Evolutionary conservation across 306 rosid genomes (phyloP).

Genomic region (Cicer judaicum): DNA sequence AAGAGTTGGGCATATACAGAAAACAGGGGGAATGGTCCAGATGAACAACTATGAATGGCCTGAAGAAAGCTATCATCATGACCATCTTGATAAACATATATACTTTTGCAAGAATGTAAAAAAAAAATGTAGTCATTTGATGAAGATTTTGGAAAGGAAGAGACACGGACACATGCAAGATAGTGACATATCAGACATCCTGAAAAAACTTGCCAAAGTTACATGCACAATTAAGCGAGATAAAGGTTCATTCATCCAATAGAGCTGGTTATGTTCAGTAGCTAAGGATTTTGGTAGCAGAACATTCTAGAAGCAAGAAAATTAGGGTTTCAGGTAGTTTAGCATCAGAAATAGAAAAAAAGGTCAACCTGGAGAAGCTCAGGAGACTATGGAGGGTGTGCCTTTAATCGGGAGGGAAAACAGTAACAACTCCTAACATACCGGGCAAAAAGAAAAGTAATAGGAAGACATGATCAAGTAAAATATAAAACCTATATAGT

Average conservation of each 20-base stretch:
- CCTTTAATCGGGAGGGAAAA: conserved; percentile 28
- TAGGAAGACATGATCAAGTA: neutral
- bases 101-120: neutral
- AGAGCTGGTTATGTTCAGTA: conserved; percentile 7
- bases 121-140: neutral
- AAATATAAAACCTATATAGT: conserved; percentile 15
- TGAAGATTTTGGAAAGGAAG: conserved; percentile 7
- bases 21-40: neutral
- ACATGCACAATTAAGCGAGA: conserved; percentile 12
- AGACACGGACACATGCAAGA: neutral
- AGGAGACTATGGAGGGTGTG: neutral
- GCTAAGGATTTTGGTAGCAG: neutral
- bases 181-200: neutral
- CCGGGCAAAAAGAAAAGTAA: neutral
- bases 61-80: neutral
- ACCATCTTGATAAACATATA: neutral
- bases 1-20: neutral
- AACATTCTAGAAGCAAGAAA: neutral
- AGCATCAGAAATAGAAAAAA: conserved; percentile 2
- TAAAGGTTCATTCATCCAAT: conserved; percentile 20
- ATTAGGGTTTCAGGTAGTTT: conserved; percentile 5
- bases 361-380: conserved; percentile 10
- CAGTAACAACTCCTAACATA: conserved; percentile 21
- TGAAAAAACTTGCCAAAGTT: neutral
- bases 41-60: conserved; percentile 25